A percentile compares a stretch with the other conserved stretches of the same genome.
Evolutionary conservation across 2,329 filamentous ascomycete species (phyloP).

Genomic region (Diplodia sapinea): DNA sequence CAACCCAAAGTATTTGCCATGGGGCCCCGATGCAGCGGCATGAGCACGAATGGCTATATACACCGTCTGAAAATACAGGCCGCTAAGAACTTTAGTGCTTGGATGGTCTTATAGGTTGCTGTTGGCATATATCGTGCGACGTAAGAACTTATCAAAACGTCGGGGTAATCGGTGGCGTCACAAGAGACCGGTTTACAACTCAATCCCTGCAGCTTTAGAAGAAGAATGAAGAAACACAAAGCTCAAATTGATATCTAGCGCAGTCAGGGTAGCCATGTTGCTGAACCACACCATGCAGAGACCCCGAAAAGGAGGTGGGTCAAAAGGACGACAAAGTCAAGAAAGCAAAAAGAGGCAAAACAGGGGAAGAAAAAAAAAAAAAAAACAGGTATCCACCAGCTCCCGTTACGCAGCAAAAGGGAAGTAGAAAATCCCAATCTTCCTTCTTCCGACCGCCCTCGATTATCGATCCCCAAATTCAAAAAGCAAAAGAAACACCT

Average conservation of each 20-base stretch:
- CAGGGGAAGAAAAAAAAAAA: neutral
- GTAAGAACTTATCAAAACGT: no score
- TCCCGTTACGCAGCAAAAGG: neutral
- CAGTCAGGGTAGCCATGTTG: neutral
- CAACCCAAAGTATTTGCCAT: no score
- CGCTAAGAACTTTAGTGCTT: no score
- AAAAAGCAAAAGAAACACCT: neutral
- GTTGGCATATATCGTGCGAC: no score
- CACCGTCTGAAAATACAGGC: no score
- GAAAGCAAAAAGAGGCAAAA: neutral
- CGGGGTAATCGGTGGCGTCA: no score
- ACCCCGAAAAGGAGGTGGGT: neutral
- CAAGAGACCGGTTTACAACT: no score
- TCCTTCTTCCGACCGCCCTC: neutral
- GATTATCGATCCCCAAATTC: neutral
- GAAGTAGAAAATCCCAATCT: neutral
- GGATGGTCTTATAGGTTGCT: no score
- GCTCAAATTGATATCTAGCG: conserved; percentile 28
- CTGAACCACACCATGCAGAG: neutral
- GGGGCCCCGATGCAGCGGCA: no score
- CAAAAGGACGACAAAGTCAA: neutral
- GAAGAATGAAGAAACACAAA: neutral
- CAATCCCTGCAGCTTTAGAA: no score
- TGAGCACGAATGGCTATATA: no score
- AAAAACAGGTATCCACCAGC: neutral